These are phyloP conservation scores for Plasmopara halstedii DNA, from an alignment of 352 stramenopile genomes.

Conservation along the genomic window DNA sequence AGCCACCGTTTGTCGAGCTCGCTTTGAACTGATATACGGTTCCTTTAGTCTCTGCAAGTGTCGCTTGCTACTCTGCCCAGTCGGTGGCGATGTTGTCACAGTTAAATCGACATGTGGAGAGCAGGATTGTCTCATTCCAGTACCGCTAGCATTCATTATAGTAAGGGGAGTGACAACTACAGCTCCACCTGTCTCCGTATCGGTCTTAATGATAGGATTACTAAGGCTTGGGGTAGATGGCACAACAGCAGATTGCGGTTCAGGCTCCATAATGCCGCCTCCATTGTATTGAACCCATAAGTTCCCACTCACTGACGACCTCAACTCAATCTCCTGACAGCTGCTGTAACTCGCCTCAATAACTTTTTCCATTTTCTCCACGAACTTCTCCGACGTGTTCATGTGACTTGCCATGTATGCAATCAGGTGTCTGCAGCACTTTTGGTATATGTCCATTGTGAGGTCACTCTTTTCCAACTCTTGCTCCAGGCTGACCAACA, in stretches of 20 bases:
- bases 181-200: neutral
- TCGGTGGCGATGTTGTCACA: conserved; percentile 10
- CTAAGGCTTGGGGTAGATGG: conserved; percentile 2
- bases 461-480: conserved; percentile 1
- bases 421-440: conserved; percentile 41
- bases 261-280: neutral
- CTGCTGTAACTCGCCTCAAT: conserved; percentile 48
- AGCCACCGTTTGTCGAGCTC: conserved; percentile 7
- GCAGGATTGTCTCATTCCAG: conserved; percentile 6
- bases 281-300: conserved; percentile 10
- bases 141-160: neutral
- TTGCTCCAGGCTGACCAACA: conserved; percentile 11
- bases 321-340: conserved; percentile 20
- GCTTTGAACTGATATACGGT: conserved; percentile 7
- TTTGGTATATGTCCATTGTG: conserved; percentile 30
- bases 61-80: conserved; percentile 16
- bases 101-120: conserved; percentile 18
- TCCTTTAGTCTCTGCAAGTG: neutral
- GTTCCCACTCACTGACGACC: conserved; percentile 9
- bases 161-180: conserved; percentile 9
- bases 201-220: neutral
- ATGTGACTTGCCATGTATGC: conserved; percentile 45
- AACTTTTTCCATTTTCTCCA: conserved; percentile 52
- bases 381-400: conserved; percentile 42
- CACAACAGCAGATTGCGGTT: neutral